Base-by-base conservation (phyloP, 2,329 filamentous ascomycete genomes). In the Epichloe gansuensis region DNA sequence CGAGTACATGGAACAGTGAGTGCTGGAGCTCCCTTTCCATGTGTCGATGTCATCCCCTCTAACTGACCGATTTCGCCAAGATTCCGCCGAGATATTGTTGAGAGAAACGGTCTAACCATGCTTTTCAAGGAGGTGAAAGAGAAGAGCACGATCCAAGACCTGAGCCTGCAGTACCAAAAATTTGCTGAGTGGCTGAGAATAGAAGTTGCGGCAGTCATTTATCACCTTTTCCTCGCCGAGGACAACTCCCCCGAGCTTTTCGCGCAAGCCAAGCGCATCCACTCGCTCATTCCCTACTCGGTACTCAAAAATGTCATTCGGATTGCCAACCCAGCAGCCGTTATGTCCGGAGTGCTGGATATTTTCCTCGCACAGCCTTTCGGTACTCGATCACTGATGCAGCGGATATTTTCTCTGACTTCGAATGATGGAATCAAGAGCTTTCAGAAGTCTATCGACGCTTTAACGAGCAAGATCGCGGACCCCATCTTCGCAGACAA, bases 181-280 rank as follows among this genome's bases (percentile, higher is more conserved):
- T 97, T 98, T 64, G 91, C 91, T 17, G 93, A 98, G 67, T 98
- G 93, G 93, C 74, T 97, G 49, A 84, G 93, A 40, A 98, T 98
- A 62, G 93, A 98, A 70, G 84, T 98, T 47, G 93, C 93, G 25
- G 93, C 93, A 41, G 96, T 93, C 23, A 82, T 97, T 54, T 98
- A 98, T 64, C 93, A 98, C 66, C 75, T 98, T 36, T 98, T 98
- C 75, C 77, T 98, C 44, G 93, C 93, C 5, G 93, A 98, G 66
- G 93, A 98, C 70, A 98, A 98, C 67, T 96, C 91, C 0, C 90
- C 93, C 1, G 93, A 98, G 64, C 70, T 98, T 34, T 97, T 97
- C 66, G 89, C 89, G 0, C 93, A 98, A 68, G 84, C 87, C 4
- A 95, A 91, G 70, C 82, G 87, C 55, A 96, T 97, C 50, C 93